These are phyloP conservation scores for Taiozyma sp. DNA, from an alignment of 1,139 yeast genomes.

Conservation along the genomic window DNA sequence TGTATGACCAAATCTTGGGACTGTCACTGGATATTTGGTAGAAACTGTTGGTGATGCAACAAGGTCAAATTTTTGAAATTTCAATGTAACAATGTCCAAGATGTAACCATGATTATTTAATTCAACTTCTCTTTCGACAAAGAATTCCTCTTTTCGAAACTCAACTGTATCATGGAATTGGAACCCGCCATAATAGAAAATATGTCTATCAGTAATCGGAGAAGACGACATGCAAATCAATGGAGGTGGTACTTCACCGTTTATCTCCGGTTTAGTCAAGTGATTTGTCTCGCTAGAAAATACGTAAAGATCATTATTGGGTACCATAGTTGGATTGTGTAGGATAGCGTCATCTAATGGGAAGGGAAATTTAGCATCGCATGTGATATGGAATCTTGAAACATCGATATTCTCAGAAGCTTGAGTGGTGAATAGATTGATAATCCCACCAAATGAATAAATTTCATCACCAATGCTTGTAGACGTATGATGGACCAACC, in stretches of 20 bases:
- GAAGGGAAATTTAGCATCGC: conserved; percentile 37
- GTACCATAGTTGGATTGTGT: conserved; percentile 34
- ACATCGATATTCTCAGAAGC: conserved; percentile 31
- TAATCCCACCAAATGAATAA: conserved; percentile 38
- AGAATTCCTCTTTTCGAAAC: conserved; percentile 23
- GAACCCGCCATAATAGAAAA: conserved; percentile 43
- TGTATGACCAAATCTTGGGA: conserved; percentile 44
- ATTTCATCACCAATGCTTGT: conserved; percentile 31
- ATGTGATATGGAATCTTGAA: conserved; percentile 30
- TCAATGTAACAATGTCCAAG: conserved; percentile 33
- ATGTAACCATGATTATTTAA: conserved; percentile 38
- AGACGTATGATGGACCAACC: conserved; percentile 36
- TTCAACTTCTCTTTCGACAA: conserved; percentile 29
- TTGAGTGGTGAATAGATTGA: conserved; percentile 27
- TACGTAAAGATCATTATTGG: conserved; percentile 30
- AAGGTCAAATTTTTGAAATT: conserved; percentile 33
- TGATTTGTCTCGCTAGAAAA: conserved; percentile 34
- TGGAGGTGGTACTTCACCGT: conserved; percentile 38
- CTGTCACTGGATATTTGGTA: conserved; percentile 32
- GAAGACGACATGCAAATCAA: conserved; percentile 34
- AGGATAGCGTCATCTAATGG: conserved; percentile 36
- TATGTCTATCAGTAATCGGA: conserved; percentile 34
- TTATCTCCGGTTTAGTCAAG: conserved; percentile 23
- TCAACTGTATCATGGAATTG: conserved; percentile 30
- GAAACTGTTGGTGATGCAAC: conserved; percentile 36